Percentiles rank a stretch among this genome's conserved stretches.
These are phyloP conservation scores for Canavalia ensiformis DNA, from an alignment of 306 rosid genomes.

Conservation along the genomic window DNA sequence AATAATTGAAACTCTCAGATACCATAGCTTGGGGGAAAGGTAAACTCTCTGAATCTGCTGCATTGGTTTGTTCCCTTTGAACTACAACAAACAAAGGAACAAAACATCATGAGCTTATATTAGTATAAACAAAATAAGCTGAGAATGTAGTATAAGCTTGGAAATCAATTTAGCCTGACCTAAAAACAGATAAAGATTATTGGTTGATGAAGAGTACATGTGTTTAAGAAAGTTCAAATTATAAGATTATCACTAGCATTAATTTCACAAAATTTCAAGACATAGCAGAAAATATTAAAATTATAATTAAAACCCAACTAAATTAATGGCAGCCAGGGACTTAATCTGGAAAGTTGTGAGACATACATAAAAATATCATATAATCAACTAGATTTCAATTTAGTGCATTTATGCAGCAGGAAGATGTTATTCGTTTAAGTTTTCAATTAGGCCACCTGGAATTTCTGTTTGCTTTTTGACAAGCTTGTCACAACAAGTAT, in stretches of 20 bases:
- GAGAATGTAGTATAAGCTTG: neutral
- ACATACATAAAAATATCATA: neutral
- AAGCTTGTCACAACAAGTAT: neutral
- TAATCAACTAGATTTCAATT: neutral
- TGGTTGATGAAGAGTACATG: neutral
- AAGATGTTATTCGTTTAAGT: neutral
- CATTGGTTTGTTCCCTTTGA: conserved; percentile 55
- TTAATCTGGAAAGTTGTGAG: neutral
- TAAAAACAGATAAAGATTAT: neutral
- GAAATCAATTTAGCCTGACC: neutral
- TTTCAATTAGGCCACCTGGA: neutral
- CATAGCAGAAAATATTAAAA: neutral
- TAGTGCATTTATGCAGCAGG: neutral
- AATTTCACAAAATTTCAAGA: neutral
- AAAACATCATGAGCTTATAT: neutral
- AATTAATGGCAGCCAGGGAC: neutral
- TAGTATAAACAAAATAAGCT: conserved; percentile 13
- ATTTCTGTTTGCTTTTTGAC: neutral
- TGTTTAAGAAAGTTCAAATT: neutral
- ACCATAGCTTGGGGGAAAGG: conserved; percentile 34
- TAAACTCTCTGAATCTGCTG: conserved; percentile 13
- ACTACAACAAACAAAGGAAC: conserved; percentile 47
- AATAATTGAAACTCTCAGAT: conserved; percentile 17
- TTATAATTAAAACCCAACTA: no score
- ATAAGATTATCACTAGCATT: neutral